Conservation (phyloP, 2,329 filamentous ascomycete genomes). For the Fusarium lateritium region DNA sequence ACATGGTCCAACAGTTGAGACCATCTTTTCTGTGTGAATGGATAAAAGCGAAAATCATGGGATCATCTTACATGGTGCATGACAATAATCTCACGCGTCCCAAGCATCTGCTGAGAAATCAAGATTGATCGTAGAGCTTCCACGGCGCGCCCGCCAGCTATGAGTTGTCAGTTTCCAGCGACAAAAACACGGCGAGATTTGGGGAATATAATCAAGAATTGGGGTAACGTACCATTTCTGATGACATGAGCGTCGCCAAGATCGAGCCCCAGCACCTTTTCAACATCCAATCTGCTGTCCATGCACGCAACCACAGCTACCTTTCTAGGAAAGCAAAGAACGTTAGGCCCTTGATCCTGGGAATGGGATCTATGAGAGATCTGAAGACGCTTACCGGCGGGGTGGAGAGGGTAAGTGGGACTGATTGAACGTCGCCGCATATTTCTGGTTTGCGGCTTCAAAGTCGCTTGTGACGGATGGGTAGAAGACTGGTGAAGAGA, state of each 20-base stretch:
- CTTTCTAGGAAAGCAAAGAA: conserved; percentile 46
- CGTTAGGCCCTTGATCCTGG: conserved; percentile 36
- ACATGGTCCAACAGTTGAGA: conserved; percentile 1
- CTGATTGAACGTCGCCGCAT: conserved; percentile 40
- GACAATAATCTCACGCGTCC: conserved; percentile 80
- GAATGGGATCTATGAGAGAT: not conserved
- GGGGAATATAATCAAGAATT: not conserved
- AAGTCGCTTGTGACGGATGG: conserved; percentile 37
- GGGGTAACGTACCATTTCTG: conserved; percentile 67
- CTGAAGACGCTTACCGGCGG: conserved; percentile 34
- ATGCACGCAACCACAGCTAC: conserved; percentile 77
- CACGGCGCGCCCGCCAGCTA: conserved; percentile 72
- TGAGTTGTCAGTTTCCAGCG: not conserved
- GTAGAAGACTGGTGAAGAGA: conserved; percentile 1
- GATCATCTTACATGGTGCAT: conserved; percentile 71
- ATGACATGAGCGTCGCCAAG: conserved; percentile 86
- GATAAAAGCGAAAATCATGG: not conserved
- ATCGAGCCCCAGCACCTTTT: conserved; percentile 71
- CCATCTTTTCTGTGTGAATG: conserved; percentile 1
- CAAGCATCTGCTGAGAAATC: conserved; percentile 84
- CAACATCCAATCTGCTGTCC: conserved; percentile 82
- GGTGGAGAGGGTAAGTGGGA: conserved; percentile 45
- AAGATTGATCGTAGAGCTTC: conserved; percentile 82
- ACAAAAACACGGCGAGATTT: not conserved
- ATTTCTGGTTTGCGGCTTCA: conserved; percentile 45